A percentile compares a stretch with the other conserved stretches of the same genome.
These are phyloP conservation scores for Evansstolkia leycettana DNA, from an alignment of 495 filamentous ascomycete genomes.

Conservation along the genomic window DNA sequence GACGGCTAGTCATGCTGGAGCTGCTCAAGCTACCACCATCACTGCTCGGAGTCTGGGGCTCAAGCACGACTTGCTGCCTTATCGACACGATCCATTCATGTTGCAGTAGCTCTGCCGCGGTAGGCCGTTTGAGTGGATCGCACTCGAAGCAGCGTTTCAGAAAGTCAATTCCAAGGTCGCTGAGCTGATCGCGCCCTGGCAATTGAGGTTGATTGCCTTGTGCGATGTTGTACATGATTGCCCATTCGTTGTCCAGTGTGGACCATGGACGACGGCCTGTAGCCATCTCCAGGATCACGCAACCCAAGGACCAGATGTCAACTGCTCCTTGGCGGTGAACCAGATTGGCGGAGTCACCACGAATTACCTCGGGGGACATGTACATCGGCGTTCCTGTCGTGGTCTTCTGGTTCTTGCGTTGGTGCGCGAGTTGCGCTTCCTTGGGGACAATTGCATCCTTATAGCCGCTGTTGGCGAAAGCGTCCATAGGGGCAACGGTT, in stretches of 20 bases:
- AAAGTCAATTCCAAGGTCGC: conserved; percentile 75
- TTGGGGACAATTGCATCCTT: conserved; percentile 20
- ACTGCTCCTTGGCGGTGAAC: conserved; percentile 69
- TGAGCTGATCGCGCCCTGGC: conserved; percentile 72
- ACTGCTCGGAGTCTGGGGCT: conserved; percentile 36
- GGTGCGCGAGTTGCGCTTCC: conserved; percentile 16
- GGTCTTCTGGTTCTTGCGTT: conserved; percentile 63
- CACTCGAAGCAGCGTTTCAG: conserved; percentile 75
- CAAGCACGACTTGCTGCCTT: conserved; percentile 45
- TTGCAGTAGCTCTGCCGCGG: conserved; percentile 81
- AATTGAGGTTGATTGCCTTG: conserved; percentile 86
- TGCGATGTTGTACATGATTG: conserved; percentile 99
- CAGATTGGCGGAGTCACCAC: conserved; percentile 49
- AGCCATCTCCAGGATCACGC: conserved; percentile 95
- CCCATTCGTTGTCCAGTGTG: conserved; percentile 97
- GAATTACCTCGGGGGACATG: conserved; percentile 98
- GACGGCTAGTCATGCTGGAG: conserved; percentile 19
- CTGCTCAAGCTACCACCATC: conserved; percentile 18
- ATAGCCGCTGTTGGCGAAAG: conserved; percentile 30
- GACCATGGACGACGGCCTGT: conserved; percentile 94
- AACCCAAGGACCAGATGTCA: conserved; percentile 95
- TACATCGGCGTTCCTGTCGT: conserved; percentile 99
- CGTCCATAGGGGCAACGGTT: conserved; percentile 55
- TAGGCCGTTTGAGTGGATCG: conserved; percentile 67
- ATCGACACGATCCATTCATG: conserved; percentile 87